Percentiles rank a stretch among this genome's conserved stretches.
Evolutionary conservation across 495 filamentous ascomycete species (phyloP).

Genomic region (Baudoinia panamericana): DNA sequence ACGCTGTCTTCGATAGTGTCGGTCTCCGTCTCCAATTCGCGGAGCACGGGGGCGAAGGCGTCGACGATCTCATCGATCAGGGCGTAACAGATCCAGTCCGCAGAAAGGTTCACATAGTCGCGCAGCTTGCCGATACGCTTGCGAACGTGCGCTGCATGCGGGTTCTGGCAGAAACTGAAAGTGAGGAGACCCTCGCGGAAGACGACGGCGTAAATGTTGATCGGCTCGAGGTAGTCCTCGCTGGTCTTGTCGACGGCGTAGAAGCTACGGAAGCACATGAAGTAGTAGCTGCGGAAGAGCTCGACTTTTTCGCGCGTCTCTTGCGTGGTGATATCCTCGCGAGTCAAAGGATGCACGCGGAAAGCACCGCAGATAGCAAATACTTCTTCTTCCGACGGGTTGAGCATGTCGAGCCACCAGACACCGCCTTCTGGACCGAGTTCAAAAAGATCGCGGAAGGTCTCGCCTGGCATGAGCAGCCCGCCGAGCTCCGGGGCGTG

Average conservation of each 20-base stretch:
- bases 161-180: constrained; percentile 76
- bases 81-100: constrained; percentile 98
- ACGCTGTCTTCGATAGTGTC: constrained; percentile 91
- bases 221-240: constrained; percentile 72
- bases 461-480: constrained; percentile 75
- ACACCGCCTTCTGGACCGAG: constrained; percentile 63
- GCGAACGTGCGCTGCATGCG: constrained; percentile 75
- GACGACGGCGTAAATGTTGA: constrained; percentile 92
- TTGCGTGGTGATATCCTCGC: constrained; percentile 86
- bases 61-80: constrained; percentile 99
- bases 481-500: constrained; percentile 80
- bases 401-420: constrained; percentile 92
- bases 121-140: constrained; percentile 84
- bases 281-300: constrained; percentile 92
- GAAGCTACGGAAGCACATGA: constrained; percentile 93
- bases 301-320: constrained; percentile 97
- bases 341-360: constrained; percentile 81
- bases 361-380: constrained; percentile 82
- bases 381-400: constrained; percentile 80
- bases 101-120: constrained; percentile 82
- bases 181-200: constrained; percentile 92
- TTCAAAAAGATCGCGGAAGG: constrained; percentile 76
- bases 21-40: constrained; percentile 71
- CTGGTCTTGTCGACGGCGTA: constrained; percentile 62
- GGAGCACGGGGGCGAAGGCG: constrained; percentile 79